Evolutionary conservation across 768 basidiomycete species (phyloP), one percentile per base, ranked within the genome.

Genomic region (Suillus sp.): DNA sequence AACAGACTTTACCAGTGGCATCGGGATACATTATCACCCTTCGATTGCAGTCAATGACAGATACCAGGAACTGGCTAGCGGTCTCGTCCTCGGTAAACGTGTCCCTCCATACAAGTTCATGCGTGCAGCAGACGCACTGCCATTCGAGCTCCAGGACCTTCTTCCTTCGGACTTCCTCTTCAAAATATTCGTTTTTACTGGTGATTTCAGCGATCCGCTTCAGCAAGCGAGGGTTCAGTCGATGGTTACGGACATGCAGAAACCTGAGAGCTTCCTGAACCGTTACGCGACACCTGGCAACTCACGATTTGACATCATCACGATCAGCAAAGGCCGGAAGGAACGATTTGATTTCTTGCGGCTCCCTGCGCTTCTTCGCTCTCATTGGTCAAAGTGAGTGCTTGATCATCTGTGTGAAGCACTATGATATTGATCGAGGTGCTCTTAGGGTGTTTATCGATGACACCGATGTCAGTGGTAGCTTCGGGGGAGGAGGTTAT

Each of bases 361-460:
- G 22, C 62, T 80, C 14, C 79, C 79, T 0, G 34, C 60, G 37
- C 60, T 74, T 50, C 64, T 82, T 57, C 65, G 78, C 51, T 45
- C 70, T 8, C 80, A 82, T 37, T 82, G 81, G 80, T 77, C 76
- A 43, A 80, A 80, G 79, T 82, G 47, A 68, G 75, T 66, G 16
- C 20, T 38, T 27, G 25, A 2, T 18, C 18, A n/a, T 2, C 18
- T 9, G 1, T 27, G 34, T 25, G 30, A 53, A 30, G 53, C 20
- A 35, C 40, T 47, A 32, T 32, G 18, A 30, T 16, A 48, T 42
- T 60, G n/a, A 27, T 18, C 43, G 14, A 16, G 40, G 22, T 9
- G 34, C 11, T 22, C 40, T 22, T 14, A 91, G 89, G 71, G 83
- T 87, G 8, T 76, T 86, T 37, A 76, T 88, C 14, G 90, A 91